phyloP scores from a whole-genome alignment of 148 eudicot species.

The Silene latifolia region DNA sequence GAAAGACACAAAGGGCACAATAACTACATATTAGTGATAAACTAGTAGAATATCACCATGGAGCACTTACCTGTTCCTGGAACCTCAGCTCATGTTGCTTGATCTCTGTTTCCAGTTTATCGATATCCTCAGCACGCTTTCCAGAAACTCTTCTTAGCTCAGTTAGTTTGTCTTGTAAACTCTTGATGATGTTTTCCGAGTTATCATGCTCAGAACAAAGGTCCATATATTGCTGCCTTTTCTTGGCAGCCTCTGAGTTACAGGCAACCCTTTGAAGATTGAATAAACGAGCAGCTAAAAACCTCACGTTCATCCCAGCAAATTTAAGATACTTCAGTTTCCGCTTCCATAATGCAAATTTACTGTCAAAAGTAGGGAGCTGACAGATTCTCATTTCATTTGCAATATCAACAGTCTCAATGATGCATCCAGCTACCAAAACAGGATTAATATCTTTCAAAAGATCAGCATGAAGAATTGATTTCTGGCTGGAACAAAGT shows the following conservation, averaged over 20 bases:
- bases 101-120: constrained; percentile 33
- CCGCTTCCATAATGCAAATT: constrained; percentile 42
- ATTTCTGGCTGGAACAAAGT: constrained; percentile 43
- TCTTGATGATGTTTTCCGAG: constrained; percentile 34
- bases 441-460: constrained; percentile 33
- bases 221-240: constrained; percentile 31
- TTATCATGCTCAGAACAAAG: constrained; percentile 28
- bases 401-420: constrained; percentile 45
- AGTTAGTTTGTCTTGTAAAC: constrained; percentile 35
- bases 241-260: constrained; percentile 33
- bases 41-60: constrained; percentile 39
- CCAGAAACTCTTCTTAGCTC: constrained; percentile 35
- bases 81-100: constrained; percentile 43
- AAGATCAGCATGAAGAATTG: constrained; percentile 45
- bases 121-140: constrained; percentile 27
- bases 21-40: neutral
- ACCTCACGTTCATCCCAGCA: constrained; percentile 59
- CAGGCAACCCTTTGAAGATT: constrained; percentile 34
- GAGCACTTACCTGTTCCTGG: constrained; percentile 53
- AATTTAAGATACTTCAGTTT: constrained; percentile 45
- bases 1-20: constrained; percentile 7
- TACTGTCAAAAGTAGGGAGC: constrained; percentile 33
- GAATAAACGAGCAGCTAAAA: constrained; percentile 37
- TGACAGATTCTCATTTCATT: constrained; percentile 41
- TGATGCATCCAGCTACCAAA: constrained; percentile 48